Conservation (phyloP, 1,284 basidiomycete species). For the Cryptococcus sp. region DNA sequence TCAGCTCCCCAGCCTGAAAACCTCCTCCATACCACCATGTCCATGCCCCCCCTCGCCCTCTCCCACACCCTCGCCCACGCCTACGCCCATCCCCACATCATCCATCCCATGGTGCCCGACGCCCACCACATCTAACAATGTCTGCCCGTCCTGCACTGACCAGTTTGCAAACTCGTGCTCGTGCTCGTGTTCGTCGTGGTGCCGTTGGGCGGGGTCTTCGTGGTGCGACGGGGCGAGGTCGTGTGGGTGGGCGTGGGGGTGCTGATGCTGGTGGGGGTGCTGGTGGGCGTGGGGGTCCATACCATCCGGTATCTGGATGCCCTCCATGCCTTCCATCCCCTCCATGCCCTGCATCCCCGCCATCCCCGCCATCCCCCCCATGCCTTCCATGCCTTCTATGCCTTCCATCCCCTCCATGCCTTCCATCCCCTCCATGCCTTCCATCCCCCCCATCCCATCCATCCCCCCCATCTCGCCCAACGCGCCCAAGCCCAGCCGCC, state of each 20-base stretch:
- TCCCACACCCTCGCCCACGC: conserved; percentile 1
- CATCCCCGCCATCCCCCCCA: conserved; percentile 1
- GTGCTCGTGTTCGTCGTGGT: conserved; percentile 6
- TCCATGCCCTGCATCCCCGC: not conserved
- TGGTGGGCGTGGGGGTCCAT: not conserved
- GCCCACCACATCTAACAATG: conserved; percentile 36
- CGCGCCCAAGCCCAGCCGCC: not conserved
- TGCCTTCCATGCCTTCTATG: conserved; percentile 9
- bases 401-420: conserved; percentile 1
- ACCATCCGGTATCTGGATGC: not conserved
- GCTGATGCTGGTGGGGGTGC: not conserved
- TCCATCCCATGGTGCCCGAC: conserved; percentile 8
- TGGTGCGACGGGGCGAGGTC: no score
- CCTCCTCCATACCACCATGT: conserved; percentile 21
- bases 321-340: conserved; percentile 1
- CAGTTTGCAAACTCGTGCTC: conserved; percentile 26
- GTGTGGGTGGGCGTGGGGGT: not conserved
- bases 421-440: not conserved
- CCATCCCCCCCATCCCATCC: not conserved
- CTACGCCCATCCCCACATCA: not conserved
- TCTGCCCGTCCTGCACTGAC: conserved; percentile 33
- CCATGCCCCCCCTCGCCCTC: conserved; percentile 11
- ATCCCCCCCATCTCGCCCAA: not conserved
- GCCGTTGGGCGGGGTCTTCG: not conserved
- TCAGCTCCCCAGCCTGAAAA: conserved; percentile 24